phyloP scores from a whole-genome alignment of 208 protist genomes.

The Porcisia hertigi region DNA sequence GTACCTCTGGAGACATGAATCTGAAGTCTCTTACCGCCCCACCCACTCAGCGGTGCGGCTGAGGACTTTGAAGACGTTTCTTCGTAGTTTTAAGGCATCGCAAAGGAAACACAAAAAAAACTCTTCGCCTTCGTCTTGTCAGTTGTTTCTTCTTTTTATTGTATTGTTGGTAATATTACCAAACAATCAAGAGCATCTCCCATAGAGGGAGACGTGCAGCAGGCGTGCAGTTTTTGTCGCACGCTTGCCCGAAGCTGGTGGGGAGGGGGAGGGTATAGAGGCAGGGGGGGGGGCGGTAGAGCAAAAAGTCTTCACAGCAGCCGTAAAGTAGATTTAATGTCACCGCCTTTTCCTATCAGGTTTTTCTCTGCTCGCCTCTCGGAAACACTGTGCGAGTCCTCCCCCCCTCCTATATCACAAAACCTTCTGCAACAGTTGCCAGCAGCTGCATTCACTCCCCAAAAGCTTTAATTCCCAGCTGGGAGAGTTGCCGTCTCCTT shows the following conservation, averaged over 20 bases:
- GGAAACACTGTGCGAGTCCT: background rate
- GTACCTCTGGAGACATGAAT: background rate
- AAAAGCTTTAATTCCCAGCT: background rate
- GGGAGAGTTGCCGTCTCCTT: background rate
- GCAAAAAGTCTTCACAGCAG: background rate
- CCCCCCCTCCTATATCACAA: background rate
- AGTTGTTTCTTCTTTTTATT: conserved; percentile 18
- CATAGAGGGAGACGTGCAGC: background rate
- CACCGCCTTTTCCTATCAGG: background rate
- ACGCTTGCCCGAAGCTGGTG: no score
- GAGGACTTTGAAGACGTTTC: background rate
- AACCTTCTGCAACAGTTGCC: background rate
- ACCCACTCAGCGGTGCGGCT: background rate
- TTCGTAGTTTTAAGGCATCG: background rate
- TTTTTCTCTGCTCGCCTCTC: background rate
- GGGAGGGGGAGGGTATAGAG: no score
- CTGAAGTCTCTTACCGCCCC: background rate
- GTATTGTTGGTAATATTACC: conserved; percentile 1
- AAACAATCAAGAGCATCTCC: background rate
- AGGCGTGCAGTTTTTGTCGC: background rate
- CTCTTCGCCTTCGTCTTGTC: conserved; percentile 8
- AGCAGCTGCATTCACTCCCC: background rate
- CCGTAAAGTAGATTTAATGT: background rate
- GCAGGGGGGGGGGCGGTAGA: no score
- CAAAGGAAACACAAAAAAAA: background rate